Base-by-base conservation (phyloP, 179 eudicot species). In the Silene noctiflora region DNA sequence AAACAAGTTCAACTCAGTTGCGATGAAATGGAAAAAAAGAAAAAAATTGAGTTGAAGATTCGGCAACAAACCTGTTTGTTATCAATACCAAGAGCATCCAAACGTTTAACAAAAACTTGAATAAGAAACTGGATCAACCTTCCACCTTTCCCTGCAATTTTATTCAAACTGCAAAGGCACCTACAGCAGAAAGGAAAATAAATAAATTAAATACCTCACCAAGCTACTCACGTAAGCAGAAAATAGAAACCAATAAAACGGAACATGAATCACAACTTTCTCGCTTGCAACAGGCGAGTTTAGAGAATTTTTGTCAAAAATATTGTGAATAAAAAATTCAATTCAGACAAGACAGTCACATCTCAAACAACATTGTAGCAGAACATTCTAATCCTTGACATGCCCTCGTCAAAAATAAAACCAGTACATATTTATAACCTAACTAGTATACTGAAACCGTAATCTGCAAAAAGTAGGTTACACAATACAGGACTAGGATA, bases 151-250 rank as follows among this genome's bases (percentile, higher is more conserved):
- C 91, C 97, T 16, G 91, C 89, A 64, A 91, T 82, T 86, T 88
- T 91, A 79, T 88, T 88, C 81, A 87, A 84, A 60, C 95, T 86
- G 84, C 98, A 93, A 6, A 93, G 90, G 82, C 98, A 91, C 89
- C 98, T 93, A 78, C 71, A 77, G 61, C 53, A 82, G 35, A 79
- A 4, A 71, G 69, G 58, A 16, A 31, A 31, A 51, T 20, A 51
- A 35, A 21, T 6, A 21, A 67, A 81, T 64, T 51, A 75, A 66
- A 24, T 22, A 20, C 11, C 27, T 74, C 29, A 69, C 22, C 25
- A 76, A 67, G 35, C 24, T 16, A 67, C 17, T 31, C 35, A 53
- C n/a, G 27, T 64, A 17, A 61, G 25, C 55, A 11, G 53, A 48
- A 69, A 25, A 48, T 35, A 56, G 60, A 62, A 71, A 42, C 35